Conservation (phyloP, 768 basidiomycete species). For the Pulveroboletus ravenelii region DNA sequence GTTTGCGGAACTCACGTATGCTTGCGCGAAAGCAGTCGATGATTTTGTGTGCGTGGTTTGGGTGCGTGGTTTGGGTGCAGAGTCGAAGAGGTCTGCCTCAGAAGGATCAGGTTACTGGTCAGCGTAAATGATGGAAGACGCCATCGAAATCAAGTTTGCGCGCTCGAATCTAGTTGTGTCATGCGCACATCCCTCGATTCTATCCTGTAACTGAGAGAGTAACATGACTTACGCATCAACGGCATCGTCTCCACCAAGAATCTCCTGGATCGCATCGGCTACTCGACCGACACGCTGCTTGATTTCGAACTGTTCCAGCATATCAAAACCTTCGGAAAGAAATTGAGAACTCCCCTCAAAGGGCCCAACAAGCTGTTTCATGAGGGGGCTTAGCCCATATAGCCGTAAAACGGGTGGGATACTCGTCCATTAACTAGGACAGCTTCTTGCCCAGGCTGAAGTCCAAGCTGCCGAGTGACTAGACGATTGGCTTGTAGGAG, state of each 20-base stretch:
- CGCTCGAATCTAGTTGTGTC: conserved; percentile 41
- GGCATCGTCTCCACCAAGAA: conserved; percentile 37
- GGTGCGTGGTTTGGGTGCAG: conserved; percentile 53
- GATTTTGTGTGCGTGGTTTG: conserved; percentile 55
- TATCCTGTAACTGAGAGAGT: neutral
- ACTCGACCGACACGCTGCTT: conserved; percentile 66
- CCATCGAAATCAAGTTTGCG: conserved; percentile 57
- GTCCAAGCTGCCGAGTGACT: conserved; percentile 50
- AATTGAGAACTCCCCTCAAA: conserved; percentile 53
- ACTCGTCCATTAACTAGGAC: conserved; percentile 84
- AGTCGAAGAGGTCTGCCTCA: conserved; percentile 67
- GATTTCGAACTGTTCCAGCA: conserved; percentile 71
- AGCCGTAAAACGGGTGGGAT: conserved; percentile 23
- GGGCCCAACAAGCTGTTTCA: conserved; percentile 69
- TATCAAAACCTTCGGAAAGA: conserved; percentile 62
- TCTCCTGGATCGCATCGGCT: conserved; percentile 54
- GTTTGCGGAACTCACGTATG: conserved; percentile 53
- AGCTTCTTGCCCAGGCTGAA: conserved; percentile 56
- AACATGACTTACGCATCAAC: conserved; percentile 39
- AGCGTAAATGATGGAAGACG: conserved; percentile 67
- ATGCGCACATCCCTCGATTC: neutral
- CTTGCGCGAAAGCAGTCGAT: conserved; percentile 52
- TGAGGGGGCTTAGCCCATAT: neutral
- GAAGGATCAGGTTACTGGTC: conserved; percentile 71
- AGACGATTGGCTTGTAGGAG: conserved; percentile 45